phyloP scores from a whole-genome alignment of 148 eudicot species.

The Suaeda aralocaspica region DNA sequence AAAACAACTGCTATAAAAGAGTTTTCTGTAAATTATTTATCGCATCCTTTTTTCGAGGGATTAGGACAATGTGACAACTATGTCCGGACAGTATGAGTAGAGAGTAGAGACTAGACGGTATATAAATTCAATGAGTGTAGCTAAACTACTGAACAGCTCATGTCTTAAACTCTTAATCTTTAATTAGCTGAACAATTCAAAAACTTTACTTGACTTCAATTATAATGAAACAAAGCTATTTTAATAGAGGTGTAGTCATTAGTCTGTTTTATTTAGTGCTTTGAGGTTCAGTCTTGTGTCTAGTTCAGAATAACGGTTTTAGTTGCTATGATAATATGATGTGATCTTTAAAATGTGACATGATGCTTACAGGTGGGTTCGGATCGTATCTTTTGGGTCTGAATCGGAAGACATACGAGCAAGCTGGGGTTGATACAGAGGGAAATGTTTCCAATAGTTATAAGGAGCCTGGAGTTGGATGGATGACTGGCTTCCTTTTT shows the following conservation, averaged over 20 bases:
- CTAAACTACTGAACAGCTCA: no score
- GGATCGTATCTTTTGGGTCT: constrained; percentile 80
- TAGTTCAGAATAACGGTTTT: no score
- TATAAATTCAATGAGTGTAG: no score
- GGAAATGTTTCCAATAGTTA: constrained; percentile 65
- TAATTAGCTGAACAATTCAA: no score
- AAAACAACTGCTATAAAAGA: no score
- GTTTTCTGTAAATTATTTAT: no score
- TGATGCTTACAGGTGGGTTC: constrained; percentile 60
- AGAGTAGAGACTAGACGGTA: no score
- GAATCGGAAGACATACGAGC: constrained; percentile 69
- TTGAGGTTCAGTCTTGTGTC: not conserved
- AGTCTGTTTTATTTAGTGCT: not conserved
- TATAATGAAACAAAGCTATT: not conserved
- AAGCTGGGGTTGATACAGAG: constrained; percentile 61
- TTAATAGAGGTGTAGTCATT: not conserved
- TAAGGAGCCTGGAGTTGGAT: constrained; percentile 61
- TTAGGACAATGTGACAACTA: no score
- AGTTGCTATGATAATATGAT: not conserved
- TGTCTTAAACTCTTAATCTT: no score
- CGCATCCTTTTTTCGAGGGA: no score
- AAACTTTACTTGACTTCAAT: not conserved
- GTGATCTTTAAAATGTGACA: not conserved
- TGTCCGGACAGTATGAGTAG: no score
- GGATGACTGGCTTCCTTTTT: constrained; percentile 86